Evolutionary conservation across 2,329 filamentous ascomycete species (phyloP).

Genomic region (Pseudogymnoascus verrucosus): DNA sequence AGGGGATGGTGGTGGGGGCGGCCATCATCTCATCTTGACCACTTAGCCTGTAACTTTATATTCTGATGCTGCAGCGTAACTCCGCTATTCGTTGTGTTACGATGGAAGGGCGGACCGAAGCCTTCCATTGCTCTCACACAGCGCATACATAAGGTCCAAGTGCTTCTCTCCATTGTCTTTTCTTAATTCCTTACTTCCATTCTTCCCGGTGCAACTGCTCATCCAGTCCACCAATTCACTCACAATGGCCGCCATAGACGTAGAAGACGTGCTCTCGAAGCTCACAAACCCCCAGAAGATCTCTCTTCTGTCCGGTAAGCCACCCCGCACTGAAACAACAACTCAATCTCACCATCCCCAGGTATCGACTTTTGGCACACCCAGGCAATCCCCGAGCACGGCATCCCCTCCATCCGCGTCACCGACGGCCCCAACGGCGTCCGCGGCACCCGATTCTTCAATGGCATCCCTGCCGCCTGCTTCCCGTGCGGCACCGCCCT

Average conservation of each 20-base stretch:
- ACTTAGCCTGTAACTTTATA: constrained; percentile 5
- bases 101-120: not conserved
- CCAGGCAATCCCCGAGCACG: constrained; percentile 48
- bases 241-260: constrained; percentile 44
- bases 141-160: not conserved
- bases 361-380: constrained; percentile 66
- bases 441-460: constrained; percentile 60
- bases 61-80: not conserved
- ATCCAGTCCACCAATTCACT: not conserved
- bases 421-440: constrained; percentile 65
- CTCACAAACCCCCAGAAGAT: constrained; percentile 46
- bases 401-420: constrained; percentile 56
- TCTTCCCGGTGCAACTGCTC: not conserved
- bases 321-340: not conserved
- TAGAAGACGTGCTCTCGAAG: constrained; percentile 47
- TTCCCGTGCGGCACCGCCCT: constrained; percentile 52
- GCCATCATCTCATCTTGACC: not conserved
- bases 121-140: not conserved
- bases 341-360: constrained; percentile 17
- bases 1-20: not conserved
- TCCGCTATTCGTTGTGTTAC: not conserved
- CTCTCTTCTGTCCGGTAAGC: constrained; percentile 42
- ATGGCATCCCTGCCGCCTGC: constrained; percentile 51
- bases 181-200: not conserved
- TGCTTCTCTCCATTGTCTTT: not conserved